Base-by-base conservation (phyloP, 176 grass and related monocot genomes). In the Eleusine indica region DNA sequence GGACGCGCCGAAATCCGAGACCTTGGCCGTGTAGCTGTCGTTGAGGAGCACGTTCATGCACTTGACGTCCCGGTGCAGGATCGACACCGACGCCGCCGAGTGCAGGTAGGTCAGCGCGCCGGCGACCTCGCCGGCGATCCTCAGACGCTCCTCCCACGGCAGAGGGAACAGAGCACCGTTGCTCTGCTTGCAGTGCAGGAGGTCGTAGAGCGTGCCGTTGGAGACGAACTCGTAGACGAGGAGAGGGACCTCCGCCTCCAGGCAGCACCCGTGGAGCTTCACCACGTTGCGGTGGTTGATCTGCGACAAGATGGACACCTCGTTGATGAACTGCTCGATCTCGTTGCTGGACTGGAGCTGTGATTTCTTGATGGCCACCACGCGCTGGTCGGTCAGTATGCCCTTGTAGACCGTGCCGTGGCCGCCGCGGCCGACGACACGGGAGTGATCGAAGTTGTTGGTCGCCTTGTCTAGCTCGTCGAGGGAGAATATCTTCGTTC, bases 201-300 rank as follows among this genome's bases (percentile, higher is more conserved):
- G 37, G 46, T 74, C 77, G 6, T 80, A 86, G 5, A 80, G 19
- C 1, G 84, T 86, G 69, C 84, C 84, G 7, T 67, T 86, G 70
- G 77, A 74, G 47, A 80, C 4, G 48, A 80, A 86, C 60, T 86
- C 77, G 4, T 85, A 85, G 19, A 78, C 53, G 42, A 85, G 61
- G 1, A 79, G 7, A 2, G 76, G 76, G 22, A 86, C 60, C 77
- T 80, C 70, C 0, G 47, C 47, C 14, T 86, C 84, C 0, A 86
- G 77, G 70, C 84, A 86, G 17, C 70, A 86, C 0, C 84, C 84
- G 1, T 80, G 77, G 22, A 86, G 84, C 47, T 86, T 86, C 7
- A 86, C 77, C 17, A 86, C 70, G 7, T 86, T 74, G 11, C 84
- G 58, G 7, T 86, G 77, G 60, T 86, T 86, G 4, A 86, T 74